Percentiles rank a stretch among this genome's conserved stretches.
Conservation (phyloP, 768 basidiomycete species). For the Leccinum disarticulatum region DNA sequence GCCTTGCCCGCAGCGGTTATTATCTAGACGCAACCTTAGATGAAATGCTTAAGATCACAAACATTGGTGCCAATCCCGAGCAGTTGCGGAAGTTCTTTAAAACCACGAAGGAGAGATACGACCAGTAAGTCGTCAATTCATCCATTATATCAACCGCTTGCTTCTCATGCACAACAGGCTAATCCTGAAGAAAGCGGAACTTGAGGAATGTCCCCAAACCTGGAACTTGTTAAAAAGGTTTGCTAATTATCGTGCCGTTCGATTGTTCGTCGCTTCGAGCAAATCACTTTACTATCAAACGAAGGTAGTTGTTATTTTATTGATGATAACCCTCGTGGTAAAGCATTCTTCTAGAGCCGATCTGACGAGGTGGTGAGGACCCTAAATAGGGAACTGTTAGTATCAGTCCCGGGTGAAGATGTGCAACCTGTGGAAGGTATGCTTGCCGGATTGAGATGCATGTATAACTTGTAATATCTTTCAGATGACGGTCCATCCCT, state of each 20-base stretch:
- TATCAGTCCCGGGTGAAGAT: constrained; percentile 3
- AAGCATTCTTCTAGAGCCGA: neutral
- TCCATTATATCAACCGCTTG: neutral
- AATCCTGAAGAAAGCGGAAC: neutral
- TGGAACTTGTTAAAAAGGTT: constrained; percentile 2
- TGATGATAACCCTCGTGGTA: neutral
- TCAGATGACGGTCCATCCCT: constrained; percentile 1
- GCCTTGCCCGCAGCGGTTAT: neutral
- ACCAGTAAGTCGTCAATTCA: neutral
- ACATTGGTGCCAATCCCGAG: neutral
- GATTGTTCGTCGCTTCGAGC: constrained; percentile 1
- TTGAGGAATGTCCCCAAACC: constrained; percentile 3
- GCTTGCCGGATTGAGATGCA: neutral
- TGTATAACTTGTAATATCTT: neutral
- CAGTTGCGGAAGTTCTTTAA: neutral
- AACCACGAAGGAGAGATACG: constrained; percentile 1
- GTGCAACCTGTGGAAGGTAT: neutral
- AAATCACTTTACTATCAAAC: neutral
- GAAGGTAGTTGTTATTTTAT: constrained; percentile 1
- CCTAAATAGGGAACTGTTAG: neutral
- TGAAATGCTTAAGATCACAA: constrained; percentile 4
- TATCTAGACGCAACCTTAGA: constrained; percentile 14
- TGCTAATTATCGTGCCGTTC: constrained; percentile 6
- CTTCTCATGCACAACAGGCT: neutral
- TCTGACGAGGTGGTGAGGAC: constrained; percentile 10